phyloP scores from a whole-genome alignment of 148 eudicot species.

The Bassia scoparia region DNA sequence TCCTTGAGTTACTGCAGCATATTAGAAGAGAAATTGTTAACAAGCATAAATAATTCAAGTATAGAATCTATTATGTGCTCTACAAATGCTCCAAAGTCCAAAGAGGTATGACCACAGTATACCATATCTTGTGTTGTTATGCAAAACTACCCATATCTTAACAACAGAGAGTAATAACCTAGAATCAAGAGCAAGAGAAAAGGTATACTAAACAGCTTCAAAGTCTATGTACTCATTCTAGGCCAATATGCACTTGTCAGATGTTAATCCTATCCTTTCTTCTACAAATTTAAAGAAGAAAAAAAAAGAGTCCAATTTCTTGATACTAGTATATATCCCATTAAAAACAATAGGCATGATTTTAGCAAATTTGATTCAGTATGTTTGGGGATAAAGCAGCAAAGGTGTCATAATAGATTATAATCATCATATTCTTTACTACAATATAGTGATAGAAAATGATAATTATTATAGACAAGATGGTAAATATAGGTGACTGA shows the following conservation, averaged over 20 bases:
- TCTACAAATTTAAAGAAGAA: not conserved
- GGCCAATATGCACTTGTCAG: too few species aligned
- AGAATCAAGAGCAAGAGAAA: not conserved
- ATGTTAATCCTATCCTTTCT: not conserved
- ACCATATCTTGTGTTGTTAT: not conserved
- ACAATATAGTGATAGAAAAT: not conserved
- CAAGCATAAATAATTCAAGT: not conserved
- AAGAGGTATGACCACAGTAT: not conserved
- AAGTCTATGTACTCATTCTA: not conserved
- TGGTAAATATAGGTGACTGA: too few species aligned
- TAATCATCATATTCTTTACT: not conserved
- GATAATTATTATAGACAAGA: not conserved
- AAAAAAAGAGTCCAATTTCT: not conserved
- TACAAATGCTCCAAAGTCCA: not conserved
- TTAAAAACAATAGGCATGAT: not conserved
- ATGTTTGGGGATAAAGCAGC: not conserved
- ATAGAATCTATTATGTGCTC: too few species aligned
- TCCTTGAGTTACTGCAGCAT: constrained; percentile 58
- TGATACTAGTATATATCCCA: too few species aligned
- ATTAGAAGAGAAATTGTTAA: constrained; percentile 9
- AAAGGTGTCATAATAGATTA: too few species aligned
- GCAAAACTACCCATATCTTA: not conserved
- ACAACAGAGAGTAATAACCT: not conserved
- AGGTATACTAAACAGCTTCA: not conserved
- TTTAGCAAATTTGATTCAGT: not conserved